A percentile compares a stretch with the other conserved stretches of the same genome.
phyloP scores from a whole-genome alignment of 129 eudicot species.

The Arctium lappa region DNA sequence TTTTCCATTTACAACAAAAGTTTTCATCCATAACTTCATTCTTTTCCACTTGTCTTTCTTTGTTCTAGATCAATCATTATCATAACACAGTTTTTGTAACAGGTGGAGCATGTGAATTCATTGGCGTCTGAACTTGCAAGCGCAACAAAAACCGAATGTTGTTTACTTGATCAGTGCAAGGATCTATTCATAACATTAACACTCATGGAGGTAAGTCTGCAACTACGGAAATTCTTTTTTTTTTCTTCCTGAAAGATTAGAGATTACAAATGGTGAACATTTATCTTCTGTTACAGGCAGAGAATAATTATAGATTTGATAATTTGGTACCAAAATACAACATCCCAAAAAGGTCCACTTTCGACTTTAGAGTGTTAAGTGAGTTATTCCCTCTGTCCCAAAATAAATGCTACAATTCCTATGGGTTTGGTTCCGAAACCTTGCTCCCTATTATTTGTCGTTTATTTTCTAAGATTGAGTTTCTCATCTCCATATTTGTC shows the following conservation, averaged over 20 bases:
- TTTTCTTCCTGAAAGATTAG: background rate
- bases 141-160: conserved; percentile 45
- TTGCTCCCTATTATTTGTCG: no score
- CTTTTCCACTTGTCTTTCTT: no score
- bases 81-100: conserved; percentile 3
- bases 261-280: background rate
- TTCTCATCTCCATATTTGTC: no score
- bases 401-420: no score
- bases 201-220: conserved; percentile 55
- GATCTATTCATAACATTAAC: conserved; percentile 58
- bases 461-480: no score
- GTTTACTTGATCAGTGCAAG: conserved; percentile 61
- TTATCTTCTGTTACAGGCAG: no score
- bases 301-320: background rate
- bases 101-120: conserved; percentile 64
- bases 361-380: no score
- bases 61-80: background rate
- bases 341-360: no score
- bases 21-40: no score
- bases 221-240: background rate
- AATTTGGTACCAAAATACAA: background rate
- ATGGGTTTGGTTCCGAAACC: no score
- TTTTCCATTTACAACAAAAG: no score
- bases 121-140: conserved; percentile 62
- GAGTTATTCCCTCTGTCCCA: no score